Evolutionary conservation across 2,329 filamentous ascomycete genomes (phyloP), one percentile per base, ranked within the genome.

Genomic region (Metarhizium anisopliae): DNA sequence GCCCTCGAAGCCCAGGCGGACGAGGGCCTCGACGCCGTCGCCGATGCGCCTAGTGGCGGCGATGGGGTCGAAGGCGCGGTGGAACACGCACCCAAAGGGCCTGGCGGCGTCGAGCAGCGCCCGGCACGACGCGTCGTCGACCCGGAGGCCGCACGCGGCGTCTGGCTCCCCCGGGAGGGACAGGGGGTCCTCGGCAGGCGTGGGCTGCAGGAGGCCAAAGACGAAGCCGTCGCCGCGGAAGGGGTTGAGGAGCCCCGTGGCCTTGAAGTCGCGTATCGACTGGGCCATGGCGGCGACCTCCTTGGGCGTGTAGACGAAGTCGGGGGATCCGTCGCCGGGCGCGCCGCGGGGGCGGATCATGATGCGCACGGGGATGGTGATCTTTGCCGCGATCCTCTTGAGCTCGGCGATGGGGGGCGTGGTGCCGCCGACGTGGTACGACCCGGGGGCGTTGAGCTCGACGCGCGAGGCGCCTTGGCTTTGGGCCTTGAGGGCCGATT

Each of bases 31-130:
- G 32, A 81, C 52, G 36, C 56, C 60, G 0, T 60, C 61, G 8
- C 55, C 52, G 50, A 62, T 59, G 8, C 60, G 56, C 38, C 60
- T 50, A 10, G 57, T 52, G 5, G 58, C 66, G 3, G 78, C 61
- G 11, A 81, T 67, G 18, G 72, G 68, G 61, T 84, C 81, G 56
- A 81, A 81, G 2, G 81, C 81, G 16, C 81, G 75, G 64, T 82
- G 80, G 59, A 83, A 78, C n/a, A 80, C 73, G 59, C 75, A 77
- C 16, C 64, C 65, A 36, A 73, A 72, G 2, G 75, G 77, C 6
- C 59, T 62, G 0, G 79, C 75, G 14, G 70, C 64, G 2, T 61
- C 45, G 1, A 80, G 67, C 4, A 84, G 72, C 53, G 60, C 59
- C 2, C 38, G 53, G 62, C 75, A 79, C 49, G 69, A 62, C n/a